Conservation (phyloP, 1,139 yeast genomes). For the Zhuliangozyma blackwelliae region DNA sequence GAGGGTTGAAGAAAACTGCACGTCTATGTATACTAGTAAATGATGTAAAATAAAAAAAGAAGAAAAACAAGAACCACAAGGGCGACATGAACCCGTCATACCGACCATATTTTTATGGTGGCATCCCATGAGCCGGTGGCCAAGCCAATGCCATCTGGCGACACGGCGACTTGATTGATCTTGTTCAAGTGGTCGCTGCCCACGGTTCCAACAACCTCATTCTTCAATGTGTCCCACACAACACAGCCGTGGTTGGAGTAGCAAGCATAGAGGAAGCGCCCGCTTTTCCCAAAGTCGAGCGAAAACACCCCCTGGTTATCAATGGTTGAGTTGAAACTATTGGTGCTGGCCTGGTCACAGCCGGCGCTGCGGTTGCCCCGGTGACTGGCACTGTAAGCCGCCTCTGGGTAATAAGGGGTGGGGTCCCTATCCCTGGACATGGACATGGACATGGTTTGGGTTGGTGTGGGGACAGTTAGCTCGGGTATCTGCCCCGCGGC, state of each 20-base stretch:
- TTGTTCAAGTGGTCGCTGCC: slow-evolving; percentile 50
- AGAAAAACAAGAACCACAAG: not conserved
- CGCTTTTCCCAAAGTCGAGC: slow-evolving; percentile 70
- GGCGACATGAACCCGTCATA: slow-evolving; percentile 3
- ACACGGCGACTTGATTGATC: slow-evolving; percentile 59
- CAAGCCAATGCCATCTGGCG: slow-evolving; percentile 72
- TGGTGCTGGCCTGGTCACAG: slow-evolving; percentile 2
- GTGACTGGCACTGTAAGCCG: not conserved
- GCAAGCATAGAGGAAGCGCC: slow-evolving; percentile 70
- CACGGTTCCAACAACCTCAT: slow-evolving; percentile 57
- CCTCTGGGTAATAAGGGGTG: too few relatives aligned
- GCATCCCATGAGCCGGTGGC: slow-evolving; percentile 73
- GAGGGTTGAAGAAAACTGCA: slow-evolving; percentile 19
- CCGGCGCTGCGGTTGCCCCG: not conserved
- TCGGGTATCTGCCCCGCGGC: not conserved
- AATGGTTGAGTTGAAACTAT: slow-evolving; percentile 24
- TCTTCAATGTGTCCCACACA: slow-evolving; percentile 74
- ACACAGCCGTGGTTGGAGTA: slow-evolving; percentile 74
- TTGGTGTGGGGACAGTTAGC: not conserved
- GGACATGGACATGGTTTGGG: not conserved
- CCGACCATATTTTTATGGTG: slow-evolving; percentile 59
- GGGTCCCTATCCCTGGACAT: too few relatives aligned
- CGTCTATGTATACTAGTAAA: not conserved
- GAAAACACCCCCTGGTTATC: slow-evolving; percentile 66
- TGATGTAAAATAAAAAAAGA: slow-evolving; percentile 1